A percentile compares a stretch with the other conserved stretches of the same genome.
phyloP scores from a whole-genome alignment of 805 yeast genomes.

The Monosporozyma unispora region DNA sequence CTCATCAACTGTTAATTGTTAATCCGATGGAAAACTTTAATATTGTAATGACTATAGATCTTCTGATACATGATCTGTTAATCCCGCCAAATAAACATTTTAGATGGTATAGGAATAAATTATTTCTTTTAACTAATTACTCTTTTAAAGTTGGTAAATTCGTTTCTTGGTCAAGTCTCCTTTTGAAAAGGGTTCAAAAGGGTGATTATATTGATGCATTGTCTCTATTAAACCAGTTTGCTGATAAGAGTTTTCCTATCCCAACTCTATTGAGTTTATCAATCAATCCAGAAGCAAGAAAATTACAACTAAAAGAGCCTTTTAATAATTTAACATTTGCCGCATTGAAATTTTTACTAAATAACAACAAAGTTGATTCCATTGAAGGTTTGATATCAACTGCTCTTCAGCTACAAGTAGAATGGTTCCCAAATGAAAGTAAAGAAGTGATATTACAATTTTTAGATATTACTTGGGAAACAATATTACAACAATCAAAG shows the following conservation, averaged over 20 bases:
- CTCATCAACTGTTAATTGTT: slow-evolving; percentile 21
- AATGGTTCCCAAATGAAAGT: slow-evolving; percentile 3
- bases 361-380: slow-evolving; percentile 4
- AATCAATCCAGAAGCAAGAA: slow-evolving; percentile 8
- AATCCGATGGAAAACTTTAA: slow-evolving; percentile 8
- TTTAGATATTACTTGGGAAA: slow-evolving; percentile 8
- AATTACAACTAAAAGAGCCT: slow-evolving; percentile 22
- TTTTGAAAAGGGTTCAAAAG: slow-evolving; percentile 21
- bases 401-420: not conserved
- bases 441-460: not conserved
- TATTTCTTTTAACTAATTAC: slow-evolving; percentile 20
- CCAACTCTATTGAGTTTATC: slow-evolving; percentile 14
- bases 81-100: slow-evolving; percentile 22
- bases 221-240: slow-evolving; percentile 14
- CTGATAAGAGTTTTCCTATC: slow-evolving; percentile 12
- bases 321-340: slow-evolving; percentile 25
- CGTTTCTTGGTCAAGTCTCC: slow-evolving; percentile 27
- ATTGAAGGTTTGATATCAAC: not conserved
- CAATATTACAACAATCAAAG: slow-evolving; percentile 1
- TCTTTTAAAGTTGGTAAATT: slow-evolving; percentile 22
- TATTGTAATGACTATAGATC: slow-evolving; percentile 15
- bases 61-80: slow-evolving; percentile 19
- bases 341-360: slow-evolving; percentile 19
- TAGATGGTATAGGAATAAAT: slow-evolving; percentile 12
- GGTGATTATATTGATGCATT: slow-evolving; percentile 26